Conservation (phyloP, 2,329 filamentous ascomycete genomes). For the Acrodontium crateriforme region DNA sequence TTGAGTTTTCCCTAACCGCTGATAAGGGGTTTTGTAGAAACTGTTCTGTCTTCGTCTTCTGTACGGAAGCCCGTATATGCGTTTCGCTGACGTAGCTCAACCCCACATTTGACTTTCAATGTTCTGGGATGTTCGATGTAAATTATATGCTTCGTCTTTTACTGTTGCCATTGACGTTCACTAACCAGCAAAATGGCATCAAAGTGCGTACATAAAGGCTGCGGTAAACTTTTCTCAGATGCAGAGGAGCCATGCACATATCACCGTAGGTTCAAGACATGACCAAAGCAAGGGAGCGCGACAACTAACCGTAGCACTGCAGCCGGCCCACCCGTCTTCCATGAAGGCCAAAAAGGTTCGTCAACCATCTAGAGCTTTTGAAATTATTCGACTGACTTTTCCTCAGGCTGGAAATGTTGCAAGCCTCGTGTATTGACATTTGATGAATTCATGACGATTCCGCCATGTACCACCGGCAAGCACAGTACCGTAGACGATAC, state of each 20-base stretch:
- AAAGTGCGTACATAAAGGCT: conserved; percentile 95
- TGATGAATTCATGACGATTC: conserved; percentile 89
- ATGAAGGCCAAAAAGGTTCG: conserved; percentile 95
- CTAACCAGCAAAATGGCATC: conserved; percentile 42
- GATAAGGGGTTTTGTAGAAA: too few species aligned
- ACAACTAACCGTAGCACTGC: conserved; percentile 4
- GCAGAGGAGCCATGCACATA: conserved; percentile 73
- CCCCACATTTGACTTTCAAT: too few species aligned
- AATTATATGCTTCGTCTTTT: too few species aligned
- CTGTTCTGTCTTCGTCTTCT: too few species aligned
- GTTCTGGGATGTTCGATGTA: too few species aligned
- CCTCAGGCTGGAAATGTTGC: conserved; percentile 92
- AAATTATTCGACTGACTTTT: too few species aligned
- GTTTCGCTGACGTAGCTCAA: too few species aligned
- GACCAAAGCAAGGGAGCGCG: too few species aligned
- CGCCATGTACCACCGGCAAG: conserved; percentile 82
- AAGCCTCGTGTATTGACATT: conserved; percentile 93
- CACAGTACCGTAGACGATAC: conserved; percentile 79
- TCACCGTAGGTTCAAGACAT: too few species aligned
- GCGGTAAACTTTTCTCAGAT: conserved; percentile 76
- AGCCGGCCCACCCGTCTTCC: conserved; percentile 56
- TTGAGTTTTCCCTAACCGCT: too few species aligned
- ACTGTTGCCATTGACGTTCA: background rate
- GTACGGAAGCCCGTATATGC: too few species aligned
- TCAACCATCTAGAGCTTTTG: too few species aligned